These are phyloP conservation scores for Veloboletus limbatus DNA, from an alignment of 1,284 basidiomycete species.

Conservation along the genomic window DNA sequence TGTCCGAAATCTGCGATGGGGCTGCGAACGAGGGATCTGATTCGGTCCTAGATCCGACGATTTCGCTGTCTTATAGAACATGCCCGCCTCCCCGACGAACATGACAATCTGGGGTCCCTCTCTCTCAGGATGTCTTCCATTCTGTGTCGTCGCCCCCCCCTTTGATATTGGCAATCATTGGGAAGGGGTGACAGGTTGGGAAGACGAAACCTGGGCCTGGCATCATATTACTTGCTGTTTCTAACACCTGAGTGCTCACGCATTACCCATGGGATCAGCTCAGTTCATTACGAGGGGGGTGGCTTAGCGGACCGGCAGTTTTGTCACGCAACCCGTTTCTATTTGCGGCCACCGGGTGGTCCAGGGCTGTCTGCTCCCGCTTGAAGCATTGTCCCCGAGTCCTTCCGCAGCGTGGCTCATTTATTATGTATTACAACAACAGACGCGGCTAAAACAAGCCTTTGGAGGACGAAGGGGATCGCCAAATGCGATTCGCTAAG, in stretches of 20 bases:
- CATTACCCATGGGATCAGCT: too few relatives aligned
- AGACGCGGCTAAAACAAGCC: not conserved
- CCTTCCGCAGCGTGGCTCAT: not conserved
- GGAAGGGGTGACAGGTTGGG: not conserved
- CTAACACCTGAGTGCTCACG: too few relatives aligned
- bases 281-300: constrained; percentile 26
- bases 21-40: constrained; percentile 18
- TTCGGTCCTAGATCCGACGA: constrained; percentile 20
- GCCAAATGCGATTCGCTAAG: constrained; percentile 24
- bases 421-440: constrained; percentile 16
- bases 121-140: constrained; percentile 16
- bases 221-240: not conserved
- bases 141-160: constrained; percentile 6
- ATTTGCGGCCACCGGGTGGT: constrained; percentile 13
- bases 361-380: constrained; percentile 15
- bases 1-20: constrained; percentile 24
- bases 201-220: constrained; percentile 5
- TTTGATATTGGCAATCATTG: constrained; percentile 7
- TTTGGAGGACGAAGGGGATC: constrained; percentile 14
- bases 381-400: constrained; percentile 2
- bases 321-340: constrained; percentile 14
- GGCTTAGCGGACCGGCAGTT: constrained; percentile 19
- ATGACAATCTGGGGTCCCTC: constrained; percentile 18
- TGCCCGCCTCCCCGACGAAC: constrained; percentile 1
- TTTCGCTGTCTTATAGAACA: constrained; percentile 4